Conservation (phyloP, 164 flowering plant species). For the Hamamelis virginiana region DNA sequence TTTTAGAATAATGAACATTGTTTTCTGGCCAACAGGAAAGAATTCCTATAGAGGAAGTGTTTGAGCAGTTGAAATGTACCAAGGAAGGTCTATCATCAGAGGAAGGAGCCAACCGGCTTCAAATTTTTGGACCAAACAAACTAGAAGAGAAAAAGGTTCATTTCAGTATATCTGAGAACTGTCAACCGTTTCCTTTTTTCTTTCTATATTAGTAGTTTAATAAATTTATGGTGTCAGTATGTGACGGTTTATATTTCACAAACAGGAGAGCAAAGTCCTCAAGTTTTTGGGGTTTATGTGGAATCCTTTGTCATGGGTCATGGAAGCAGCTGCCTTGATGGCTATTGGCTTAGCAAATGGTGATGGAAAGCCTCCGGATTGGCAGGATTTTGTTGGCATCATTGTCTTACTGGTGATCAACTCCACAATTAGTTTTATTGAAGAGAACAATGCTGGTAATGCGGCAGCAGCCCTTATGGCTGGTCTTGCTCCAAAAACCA, state of each 20-base stretch:
- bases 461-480: constrained; percentile 88
- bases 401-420: constrained; percentile 60
- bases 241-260: not conserved
- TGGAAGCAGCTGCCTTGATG: constrained; percentile 75
- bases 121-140: constrained; percentile 78
- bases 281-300: constrained; percentile 81
- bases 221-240: too few relatives aligned
- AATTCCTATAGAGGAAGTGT: constrained; percentile 72
- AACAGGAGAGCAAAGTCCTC: constrained; percentile 75
- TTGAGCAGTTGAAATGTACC: constrained; percentile 70
- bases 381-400: constrained; percentile 78
- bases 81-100: constrained; percentile 46
- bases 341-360: constrained; percentile 77
- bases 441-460: constrained; percentile 81
- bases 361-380: constrained; percentile 61
- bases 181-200: too few relatives aligned
- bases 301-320: constrained; percentile 80
- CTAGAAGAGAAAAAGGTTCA: constrained; percentile 46
- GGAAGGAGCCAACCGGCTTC: constrained; percentile 63
- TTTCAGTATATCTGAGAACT: not conserved
- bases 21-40: constrained; percentile 34
- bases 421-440: constrained; percentile 79
- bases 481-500: constrained; percentile 74
- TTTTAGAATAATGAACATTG: too few relatives aligned
- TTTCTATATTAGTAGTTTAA: too few relatives aligned